These are phyloP conservation scores for Porcisia hertigi DNA, from an alignment of 208 protist genomes.

Conservation along the genomic window DNA sequence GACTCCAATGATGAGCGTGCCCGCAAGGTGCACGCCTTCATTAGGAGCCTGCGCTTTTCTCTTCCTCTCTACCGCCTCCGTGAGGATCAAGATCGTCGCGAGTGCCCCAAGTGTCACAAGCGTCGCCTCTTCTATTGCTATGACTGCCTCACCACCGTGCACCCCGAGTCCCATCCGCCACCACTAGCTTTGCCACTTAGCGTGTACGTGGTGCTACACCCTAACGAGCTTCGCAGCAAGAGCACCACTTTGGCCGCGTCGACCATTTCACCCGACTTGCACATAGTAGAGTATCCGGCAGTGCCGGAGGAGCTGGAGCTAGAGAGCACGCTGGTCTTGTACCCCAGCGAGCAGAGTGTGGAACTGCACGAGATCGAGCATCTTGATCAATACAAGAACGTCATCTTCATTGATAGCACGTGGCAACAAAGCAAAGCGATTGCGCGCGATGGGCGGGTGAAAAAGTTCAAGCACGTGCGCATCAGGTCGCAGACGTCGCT, in stretches of 20 bases:
- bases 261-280: constrained; percentile 84
- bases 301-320: constrained; percentile 65
- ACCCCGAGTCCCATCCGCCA: constrained; percentile 83
- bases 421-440: constrained; percentile 94
- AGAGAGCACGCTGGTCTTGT: constrained; percentile 81
- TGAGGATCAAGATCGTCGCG: constrained; percentile 57
- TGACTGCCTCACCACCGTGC: constrained; percentile 82
- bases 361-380: constrained; percentile 67
- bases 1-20: constrained; percentile 61
- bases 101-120: constrained; percentile 77
- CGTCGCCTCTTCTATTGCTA: constrained; percentile 89
- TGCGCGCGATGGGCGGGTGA: constrained; percentile 72
- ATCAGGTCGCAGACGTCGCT: constrained; percentile 85
- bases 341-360: constrained; percentile 80
- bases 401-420: constrained; percentile 95
- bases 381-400: constrained; percentile 77
- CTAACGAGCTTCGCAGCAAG: constrained; percentile 87
- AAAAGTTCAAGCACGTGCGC: constrained; percentile 76
- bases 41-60: constrained; percentile 69
- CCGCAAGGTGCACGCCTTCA: constrained; percentile 66
- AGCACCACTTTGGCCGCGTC: constrained; percentile 92
- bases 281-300: constrained; percentile 78
- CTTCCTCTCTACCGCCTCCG: constrained; percentile 63
- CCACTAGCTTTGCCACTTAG: constrained; percentile 76
- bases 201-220: constrained; percentile 90